Conservation (phyloP, 1,284 basidiomycete genomes). For the Hypsizygus ulmarius region DNA sequence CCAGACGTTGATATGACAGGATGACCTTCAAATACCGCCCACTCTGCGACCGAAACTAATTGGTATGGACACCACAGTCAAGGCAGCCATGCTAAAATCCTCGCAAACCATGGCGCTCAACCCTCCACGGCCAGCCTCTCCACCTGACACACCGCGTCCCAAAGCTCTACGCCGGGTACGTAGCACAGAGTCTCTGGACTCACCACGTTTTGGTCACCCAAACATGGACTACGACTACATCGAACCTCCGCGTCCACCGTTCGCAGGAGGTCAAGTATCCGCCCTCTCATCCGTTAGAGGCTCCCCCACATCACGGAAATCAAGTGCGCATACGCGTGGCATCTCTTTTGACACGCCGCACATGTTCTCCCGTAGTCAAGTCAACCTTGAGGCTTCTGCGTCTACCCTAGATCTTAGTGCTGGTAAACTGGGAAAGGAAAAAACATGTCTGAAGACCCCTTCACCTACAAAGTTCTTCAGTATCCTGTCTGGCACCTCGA, state of each 20-base stretch:
- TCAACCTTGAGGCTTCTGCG: conserved; percentile 38
- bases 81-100: conserved; percentile 87
- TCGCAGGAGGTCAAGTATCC: conserved; percentile 35
- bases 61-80: conserved; percentile 78
- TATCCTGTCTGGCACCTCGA: conserved; percentile 63
- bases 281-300: conserved; percentile 39
- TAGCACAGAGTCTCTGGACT: conserved; percentile 66
- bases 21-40: conserved; percentile 81
- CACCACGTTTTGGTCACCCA: conserved; percentile 42
- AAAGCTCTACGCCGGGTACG: conserved; percentile 55
- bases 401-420: conserved; percentile 41
- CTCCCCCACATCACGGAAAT: conserved; percentile 44
- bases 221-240: conserved; percentile 37
- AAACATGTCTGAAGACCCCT: conserved; percentile 48
- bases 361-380: conserved; percentile 48
- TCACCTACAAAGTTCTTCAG: conserved; percentile 65
- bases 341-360: conserved; percentile 50
- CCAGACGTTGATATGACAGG: conserved; percentile 39
- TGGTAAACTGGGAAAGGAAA: conserved; percentile 43
- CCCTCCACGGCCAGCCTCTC: conserved; percentile 34
- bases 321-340: conserved; percentile 50
- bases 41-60: conserved; percentile 73
- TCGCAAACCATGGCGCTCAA: conserved; percentile 63
- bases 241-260: conserved; percentile 37
- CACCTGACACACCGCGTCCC: conserved; percentile 37